Percentiles rank a stretch among this genome's conserved stretches.
Conservation (phyloP, 345 rosid species). For the Draba incana region DNA sequence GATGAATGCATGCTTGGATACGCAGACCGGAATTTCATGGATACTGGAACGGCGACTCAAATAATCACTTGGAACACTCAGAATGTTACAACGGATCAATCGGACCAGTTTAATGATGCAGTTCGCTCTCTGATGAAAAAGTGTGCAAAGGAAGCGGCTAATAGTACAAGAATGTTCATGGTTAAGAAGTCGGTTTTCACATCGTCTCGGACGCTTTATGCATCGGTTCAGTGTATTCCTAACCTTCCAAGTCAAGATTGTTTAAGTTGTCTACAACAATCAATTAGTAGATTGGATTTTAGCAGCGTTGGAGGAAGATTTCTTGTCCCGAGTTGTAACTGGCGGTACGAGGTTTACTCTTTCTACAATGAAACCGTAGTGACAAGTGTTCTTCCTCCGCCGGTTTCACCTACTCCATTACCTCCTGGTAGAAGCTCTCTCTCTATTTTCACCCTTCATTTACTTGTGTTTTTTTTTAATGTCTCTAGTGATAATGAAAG, state of each 20-base stretch:
- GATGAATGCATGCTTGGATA: constrained; percentile 51
- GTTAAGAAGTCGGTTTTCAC: constrained; percentile 22
- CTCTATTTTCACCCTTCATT: neutral
- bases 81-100: neutral
- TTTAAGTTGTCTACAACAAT: constrained; percentile 31
- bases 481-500: too few relatives aligned
- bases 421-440: constrained; percentile 9
- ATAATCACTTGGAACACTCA: constrained; percentile 23
- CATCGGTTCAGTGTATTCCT: constrained; percentile 52
- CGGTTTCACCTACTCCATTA: neutral
- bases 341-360: constrained; percentile 52
- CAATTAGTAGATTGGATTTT: neutral
- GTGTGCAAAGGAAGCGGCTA: constrained; percentile 33
- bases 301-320: constrained; percentile 51
- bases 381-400: constrained; percentile 12
- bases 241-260: constrained; percentile 42
- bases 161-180: constrained; percentile 25
- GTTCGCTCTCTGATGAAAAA: neutral
- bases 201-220: constrained; percentile 29
- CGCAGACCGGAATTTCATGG: constrained; percentile 21
- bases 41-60: neutral
- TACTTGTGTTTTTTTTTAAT: neutral
- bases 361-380: constrained; percentile 35
- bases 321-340: constrained; percentile 47
- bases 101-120: neutral